Conservation (phyloP, 768 basidiomycete genomes). For the Gymnopilus junonius region DNA sequence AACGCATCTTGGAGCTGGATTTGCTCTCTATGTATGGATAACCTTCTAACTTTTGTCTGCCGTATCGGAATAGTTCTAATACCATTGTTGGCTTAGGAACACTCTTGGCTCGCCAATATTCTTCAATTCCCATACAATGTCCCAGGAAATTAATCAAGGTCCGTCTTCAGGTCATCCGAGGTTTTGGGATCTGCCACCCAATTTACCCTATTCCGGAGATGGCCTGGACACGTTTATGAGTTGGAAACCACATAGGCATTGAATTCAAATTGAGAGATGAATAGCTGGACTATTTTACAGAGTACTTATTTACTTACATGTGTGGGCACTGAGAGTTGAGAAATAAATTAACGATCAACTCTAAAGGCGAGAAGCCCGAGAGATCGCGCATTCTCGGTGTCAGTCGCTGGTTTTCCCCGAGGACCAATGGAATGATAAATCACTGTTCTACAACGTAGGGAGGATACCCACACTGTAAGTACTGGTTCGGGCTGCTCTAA, state of each 20-base stretch:
- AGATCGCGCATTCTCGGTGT: neutral
- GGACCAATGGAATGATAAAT: neutral
- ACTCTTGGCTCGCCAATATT: conserved; percentile 1
- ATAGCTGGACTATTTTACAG: too few relatives aligned
- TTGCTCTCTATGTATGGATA: conserved; percentile 29
- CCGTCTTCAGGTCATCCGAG: conserved; percentile 22
- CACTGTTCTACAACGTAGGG: too few relatives aligned
- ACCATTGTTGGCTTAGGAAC: neutral
- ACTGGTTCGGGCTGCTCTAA: too few relatives aligned
- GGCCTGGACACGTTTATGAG: conserved; percentile 54
- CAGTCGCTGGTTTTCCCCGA: neutral
- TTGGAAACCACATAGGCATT: conserved; percentile 49
- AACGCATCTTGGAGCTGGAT: conserved; percentile 42
- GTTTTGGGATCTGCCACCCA: conserved; percentile 29
- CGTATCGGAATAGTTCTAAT: neutral
- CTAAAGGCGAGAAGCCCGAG: neutral
- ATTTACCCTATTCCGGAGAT: conserved; percentile 42
- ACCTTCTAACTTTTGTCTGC: neutral
- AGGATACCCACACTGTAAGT: too few relatives aligned
- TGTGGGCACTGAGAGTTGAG: too few relatives aligned
- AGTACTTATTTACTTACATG: too few relatives aligned
- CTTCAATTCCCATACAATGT: conserved; percentile 7
- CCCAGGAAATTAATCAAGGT: conserved; percentile 1
- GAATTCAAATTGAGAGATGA: conserved; percentile 3
- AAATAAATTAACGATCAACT: too few relatives aligned